Conservation (phyloP, 2,329 filamentous ascomycete species). For the Pseudogymnoascus sp. region DNA sequence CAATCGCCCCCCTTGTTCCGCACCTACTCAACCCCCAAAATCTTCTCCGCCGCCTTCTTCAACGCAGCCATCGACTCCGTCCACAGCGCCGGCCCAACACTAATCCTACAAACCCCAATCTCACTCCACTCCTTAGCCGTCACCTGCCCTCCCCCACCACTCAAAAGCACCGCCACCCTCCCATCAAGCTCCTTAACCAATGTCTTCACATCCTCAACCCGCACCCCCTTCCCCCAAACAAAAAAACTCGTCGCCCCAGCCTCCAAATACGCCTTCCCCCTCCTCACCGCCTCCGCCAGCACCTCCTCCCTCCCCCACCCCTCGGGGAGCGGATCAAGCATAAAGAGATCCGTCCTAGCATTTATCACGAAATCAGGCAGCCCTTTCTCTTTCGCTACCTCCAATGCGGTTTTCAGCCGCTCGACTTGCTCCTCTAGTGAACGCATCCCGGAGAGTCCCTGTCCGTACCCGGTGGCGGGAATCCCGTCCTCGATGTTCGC, state of each 20-base stretch:
- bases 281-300: slow-evolving; percentile 36
- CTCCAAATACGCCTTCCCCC: slow-evolving; percentile 48
- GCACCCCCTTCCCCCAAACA: slow-evolving; percentile 47
- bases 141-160: slow-evolving; percentile 30
- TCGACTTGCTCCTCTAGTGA: slow-evolving; percentile 38
- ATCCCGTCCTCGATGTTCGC: slow-evolving; percentile 49
- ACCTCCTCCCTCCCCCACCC: slow-evolving; percentile 23
- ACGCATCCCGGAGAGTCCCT: slow-evolving; percentile 23
- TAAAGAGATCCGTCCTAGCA: slow-evolving; percentile 48
- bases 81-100: slow-evolving; percentile 42
- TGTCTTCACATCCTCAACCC: slow-evolving; percentile 36
- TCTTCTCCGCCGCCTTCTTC: slow-evolving; percentile 27
- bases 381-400: slow-evolving; percentile 36
- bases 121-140: slow-evolving; percentile 36
- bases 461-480: slow-evolving; percentile 17
- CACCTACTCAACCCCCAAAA: slow-evolving; percentile 18
- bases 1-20: not conserved
- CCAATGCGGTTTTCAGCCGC: slow-evolving; percentile 36
- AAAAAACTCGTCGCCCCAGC: slow-evolving; percentile 52
- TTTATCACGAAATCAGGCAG: slow-evolving; percentile 49
- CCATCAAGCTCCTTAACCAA: slow-evolving; percentile 42
- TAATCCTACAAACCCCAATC: slow-evolving; percentile 47
- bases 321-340: slow-evolving; percentile 24
- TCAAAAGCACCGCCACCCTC: slow-evolving; percentile 39
- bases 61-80: slow-evolving; percentile 32